phyloP scores from a whole-genome alignment of 2,329 filamentous ascomycete genomes.

The Arthrobotrys megalospora region DNA sequence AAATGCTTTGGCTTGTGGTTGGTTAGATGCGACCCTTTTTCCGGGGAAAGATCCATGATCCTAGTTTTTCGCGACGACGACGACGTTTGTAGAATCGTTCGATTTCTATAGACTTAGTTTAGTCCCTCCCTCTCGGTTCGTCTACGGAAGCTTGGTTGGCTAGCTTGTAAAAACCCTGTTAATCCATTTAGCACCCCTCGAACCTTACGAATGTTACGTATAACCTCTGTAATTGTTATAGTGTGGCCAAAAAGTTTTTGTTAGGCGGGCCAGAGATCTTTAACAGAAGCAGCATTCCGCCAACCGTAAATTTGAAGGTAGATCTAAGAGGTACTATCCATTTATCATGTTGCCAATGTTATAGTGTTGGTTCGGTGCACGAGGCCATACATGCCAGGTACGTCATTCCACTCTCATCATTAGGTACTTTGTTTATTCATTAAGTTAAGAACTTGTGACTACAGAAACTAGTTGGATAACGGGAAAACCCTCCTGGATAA shows the following conservation, averaged over 20 bases:
- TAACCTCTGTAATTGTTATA: not conserved
- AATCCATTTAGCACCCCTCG: not conserved
- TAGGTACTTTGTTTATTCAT: not conserved
- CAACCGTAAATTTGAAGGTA: no score
- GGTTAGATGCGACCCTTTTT: no score
- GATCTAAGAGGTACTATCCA: no score
- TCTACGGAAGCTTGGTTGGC: no score
- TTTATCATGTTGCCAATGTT: no score
- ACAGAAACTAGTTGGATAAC: not conserved
- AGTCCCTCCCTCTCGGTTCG: no score
- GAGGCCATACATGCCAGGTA: not conserved
- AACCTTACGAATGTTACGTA: slow-evolving; percentile 2
- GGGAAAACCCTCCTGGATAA: not conserved
- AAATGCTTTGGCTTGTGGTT: not conserved
- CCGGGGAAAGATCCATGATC: not conserved
- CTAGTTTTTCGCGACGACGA: not conserved
- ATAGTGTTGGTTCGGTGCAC: no score
- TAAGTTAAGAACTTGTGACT: not conserved
- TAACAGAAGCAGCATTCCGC: not conserved
- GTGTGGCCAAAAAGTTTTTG: not conserved
- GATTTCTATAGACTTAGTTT: no score
- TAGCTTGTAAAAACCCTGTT: not conserved
- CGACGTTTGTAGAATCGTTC: no score
- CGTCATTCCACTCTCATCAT: slow-evolving; percentile 14
- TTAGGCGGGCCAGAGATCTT: not conserved